phyloP scores from a whole-genome alignment of 208 protist genomes.

The Crithidia acanthocephali region DNA sequence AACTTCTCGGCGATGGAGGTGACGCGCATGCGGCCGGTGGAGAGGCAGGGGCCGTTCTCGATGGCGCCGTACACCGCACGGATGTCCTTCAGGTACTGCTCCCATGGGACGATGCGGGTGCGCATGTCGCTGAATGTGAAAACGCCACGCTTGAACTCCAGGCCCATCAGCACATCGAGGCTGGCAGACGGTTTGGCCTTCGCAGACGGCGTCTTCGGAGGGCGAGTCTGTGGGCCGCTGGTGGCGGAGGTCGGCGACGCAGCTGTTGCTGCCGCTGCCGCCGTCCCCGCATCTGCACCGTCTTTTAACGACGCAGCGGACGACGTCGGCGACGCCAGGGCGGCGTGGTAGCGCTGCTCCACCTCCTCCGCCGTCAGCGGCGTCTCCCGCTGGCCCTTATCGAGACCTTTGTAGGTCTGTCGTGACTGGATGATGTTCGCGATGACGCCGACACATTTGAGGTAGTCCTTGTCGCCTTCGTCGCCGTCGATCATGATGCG shows the following conservation, averaged over 20 bases:
- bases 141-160: conserved; percentile 49
- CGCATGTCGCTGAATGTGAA: conserved; percentile 67
- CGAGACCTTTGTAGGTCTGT: conserved; percentile 72
- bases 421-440: conserved; percentile 63
- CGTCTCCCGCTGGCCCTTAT: conserved; percentile 69
- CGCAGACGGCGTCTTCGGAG: background rate
- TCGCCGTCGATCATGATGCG: conserved; percentile 83
- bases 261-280: background rate
- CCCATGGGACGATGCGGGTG: conserved; percentile 74
- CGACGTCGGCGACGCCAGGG: background rate
- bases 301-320: background rate
- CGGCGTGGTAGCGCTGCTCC: conserved; percentile 17
- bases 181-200: background rate
- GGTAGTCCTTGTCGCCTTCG: conserved; percentile 70
- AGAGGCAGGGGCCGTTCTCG: conserved; percentile 88
- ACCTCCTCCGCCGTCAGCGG: conserved; percentile 38
- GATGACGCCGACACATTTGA: conserved; percentile 77
- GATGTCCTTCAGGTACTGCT: conserved; percentile 75
- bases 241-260: background rate
- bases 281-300: background rate
- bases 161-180: conserved; percentile 15
- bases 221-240: background rate
- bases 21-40: conserved; percentile 73
- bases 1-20: conserved; percentile 83
- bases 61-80: conserved; percentile 68